phyloP scores from a whole-genome alignment of 768 basidiomycete genomes.

The Suillus brevipes region DNA sequence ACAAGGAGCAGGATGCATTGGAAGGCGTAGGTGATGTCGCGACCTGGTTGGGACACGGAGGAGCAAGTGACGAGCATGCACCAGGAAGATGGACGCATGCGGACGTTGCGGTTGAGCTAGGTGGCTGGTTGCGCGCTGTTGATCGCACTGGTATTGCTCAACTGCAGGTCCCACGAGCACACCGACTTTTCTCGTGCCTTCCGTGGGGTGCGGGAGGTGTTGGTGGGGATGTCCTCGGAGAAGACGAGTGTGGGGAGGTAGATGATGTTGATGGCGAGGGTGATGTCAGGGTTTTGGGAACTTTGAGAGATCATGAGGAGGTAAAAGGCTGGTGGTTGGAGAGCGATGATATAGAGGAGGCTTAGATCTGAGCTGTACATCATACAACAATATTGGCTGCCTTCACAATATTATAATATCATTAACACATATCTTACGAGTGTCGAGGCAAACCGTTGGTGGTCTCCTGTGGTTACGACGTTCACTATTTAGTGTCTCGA shows the following conservation, averaged over 20 bases:
- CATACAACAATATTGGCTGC: not conserved
- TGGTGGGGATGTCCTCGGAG: constrained; percentile 25
- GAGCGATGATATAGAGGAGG: constrained; percentile 58
- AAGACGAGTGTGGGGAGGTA: constrained; percentile 29
- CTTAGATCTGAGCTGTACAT: not conserved
- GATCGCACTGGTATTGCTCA: constrained; percentile 24
- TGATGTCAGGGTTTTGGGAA: constrained; percentile 29
- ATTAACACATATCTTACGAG: too few relatives aligned
- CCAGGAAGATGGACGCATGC: constrained; percentile 50
- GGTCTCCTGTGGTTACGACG: too few relatives aligned
- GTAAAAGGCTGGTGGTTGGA: constrained; percentile 45
- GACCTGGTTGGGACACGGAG: constrained; percentile 53
- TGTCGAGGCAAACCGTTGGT: too few relatives aligned
- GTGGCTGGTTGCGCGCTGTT: constrained; percentile 56
- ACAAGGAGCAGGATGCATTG: constrained; percentile 58
- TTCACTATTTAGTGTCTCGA: too few relatives aligned
- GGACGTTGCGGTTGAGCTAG: constrained; percentile 57
- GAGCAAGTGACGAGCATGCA: constrained; percentile 8
- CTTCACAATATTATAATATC: not conserved
- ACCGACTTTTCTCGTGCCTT: constrained; percentile 54
- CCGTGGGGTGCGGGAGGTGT: constrained; percentile 39
- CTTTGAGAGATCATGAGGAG: constrained; percentile 28
- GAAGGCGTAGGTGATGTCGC: constrained; percentile 54
- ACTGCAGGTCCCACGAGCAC: constrained; percentile 31
- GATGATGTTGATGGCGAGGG: constrained; percentile 30